phyloP scores from a whole-genome alignment of 192 early-diverging fungal genomes.

The Jimgerdemannia lactiflua region DNA sequence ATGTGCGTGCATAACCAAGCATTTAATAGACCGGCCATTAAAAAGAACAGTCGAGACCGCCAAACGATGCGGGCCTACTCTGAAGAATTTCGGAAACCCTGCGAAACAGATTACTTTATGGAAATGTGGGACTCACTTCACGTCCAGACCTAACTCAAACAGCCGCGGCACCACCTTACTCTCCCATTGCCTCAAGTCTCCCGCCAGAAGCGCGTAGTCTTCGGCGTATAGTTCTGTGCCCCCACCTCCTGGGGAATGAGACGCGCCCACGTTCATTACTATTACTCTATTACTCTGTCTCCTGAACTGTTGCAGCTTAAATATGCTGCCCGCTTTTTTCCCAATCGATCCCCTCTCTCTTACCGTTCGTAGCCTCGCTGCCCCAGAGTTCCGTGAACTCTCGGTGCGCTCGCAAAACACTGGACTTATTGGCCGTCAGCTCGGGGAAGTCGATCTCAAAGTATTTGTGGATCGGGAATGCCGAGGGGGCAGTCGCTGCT shows the following conservation, averaged over 20 bases:
- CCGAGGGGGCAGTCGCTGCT: not conserved
- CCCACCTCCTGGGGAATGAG: slow-evolving; percentile 42
- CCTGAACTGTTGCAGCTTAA: too few species aligned
- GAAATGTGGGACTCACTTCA: not conserved
- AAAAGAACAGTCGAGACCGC: not conserved
- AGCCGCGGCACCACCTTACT: slow-evolving; percentile 63
- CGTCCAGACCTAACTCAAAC: slow-evolving; percentile 36
- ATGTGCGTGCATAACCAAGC: not conserved
- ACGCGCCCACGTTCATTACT: not conserved
- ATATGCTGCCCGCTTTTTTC: not conserved
- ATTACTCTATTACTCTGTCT: too few species aligned
- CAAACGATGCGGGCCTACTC: not conserved
- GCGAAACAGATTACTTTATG: slow-evolving; percentile 8
- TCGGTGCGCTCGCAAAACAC: slow-evolving; percentile 49
- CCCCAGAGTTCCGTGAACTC: slow-evolving; percentile 34
- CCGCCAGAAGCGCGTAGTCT: slow-evolving; percentile 72
- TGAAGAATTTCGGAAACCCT: not conserved
- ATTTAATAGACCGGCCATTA: not conserved
- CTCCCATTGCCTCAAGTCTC: slow-evolving; percentile 75
- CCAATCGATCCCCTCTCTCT: not conserved
- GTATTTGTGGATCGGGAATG: slow-evolving; percentile 38
- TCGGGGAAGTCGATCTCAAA: slow-evolving; percentile 96
- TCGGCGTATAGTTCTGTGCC: slow-evolving; percentile 70
- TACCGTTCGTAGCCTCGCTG: slow-evolving; percentile 35
- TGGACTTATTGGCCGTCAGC: slow-evolving; percentile 77